Base-by-base conservation (phyloP, 169 alveolate species). In the Amoebophrya sp. region DNA sequence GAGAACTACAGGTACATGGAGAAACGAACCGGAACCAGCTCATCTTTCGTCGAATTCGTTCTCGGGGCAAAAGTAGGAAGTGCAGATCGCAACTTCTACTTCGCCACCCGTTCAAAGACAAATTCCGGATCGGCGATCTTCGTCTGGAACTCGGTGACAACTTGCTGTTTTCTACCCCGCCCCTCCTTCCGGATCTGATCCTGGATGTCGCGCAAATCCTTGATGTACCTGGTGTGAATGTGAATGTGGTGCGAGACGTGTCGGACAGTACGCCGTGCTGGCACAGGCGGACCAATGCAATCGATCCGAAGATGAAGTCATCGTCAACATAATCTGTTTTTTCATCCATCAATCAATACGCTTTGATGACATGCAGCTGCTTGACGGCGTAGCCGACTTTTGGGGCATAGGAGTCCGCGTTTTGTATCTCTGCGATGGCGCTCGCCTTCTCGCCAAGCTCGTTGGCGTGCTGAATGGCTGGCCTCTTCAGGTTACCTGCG, bases 191-290 rank as follows among this genome's bases (percentile, higher is more conserved):
- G 10, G 48, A 88, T 38, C n/a, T 39, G 34, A 15, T 88, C 89
- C 39, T 40, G 38, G 42, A 88, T 88, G 50, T 88, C 89, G 2
- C 89, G 89, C 67, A 88, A 50, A 29, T 88, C 89, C 39, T 40
- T 40, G n/a, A 88, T 88, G 50, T 88, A 88, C 67, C 42, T 40
- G 88, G 26, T 26, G 13, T 29, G 31, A 40, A 31, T 18, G 13
- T 31, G n/a, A n/a, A n/a, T n/a, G n/a, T n/a, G n/a, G n/a, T n/a
- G n/a, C n/a, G n/a, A n/a, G n/a, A n/a, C n/a, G n/a, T n/a, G n/a
- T n/a, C n/a, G n/a, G n/a, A n/a, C n/a, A n/a, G n/a, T n/a, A n/a
- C n/a, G n/a, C n/a, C n/a, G n/a, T n/a, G n/a, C n/a, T n/a, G n/a
- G n/a, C n/a, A n/a, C n/a, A n/a, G n/a, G n/a, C n/a, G n/a, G n/a